Conservation (phyloP, 306 rosid species). For the Erythrophleum fordii region DNA sequence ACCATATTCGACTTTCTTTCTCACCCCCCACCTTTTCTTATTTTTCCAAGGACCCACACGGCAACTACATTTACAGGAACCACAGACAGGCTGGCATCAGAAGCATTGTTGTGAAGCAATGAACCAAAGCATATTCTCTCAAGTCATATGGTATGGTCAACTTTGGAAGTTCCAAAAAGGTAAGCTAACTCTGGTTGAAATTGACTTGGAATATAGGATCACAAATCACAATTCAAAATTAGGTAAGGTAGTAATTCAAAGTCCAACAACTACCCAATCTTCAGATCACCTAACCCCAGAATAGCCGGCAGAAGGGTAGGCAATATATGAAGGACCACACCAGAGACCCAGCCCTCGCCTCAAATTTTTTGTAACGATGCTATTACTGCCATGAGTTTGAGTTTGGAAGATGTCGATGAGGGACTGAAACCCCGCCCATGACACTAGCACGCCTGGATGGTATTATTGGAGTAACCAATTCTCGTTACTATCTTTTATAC, state of each 20-base stretch:
- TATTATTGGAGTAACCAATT: neutral
- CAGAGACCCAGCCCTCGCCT: neutral
- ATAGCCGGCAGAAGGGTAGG: neutral
- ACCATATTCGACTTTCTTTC: neutral
- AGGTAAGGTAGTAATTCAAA: conserved; percentile 33
- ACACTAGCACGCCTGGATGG: neutral
- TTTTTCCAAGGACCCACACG: conserved; percentile 14
- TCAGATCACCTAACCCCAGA: conserved; percentile 39
- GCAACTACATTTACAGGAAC: neutral
- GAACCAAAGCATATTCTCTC: conserved; percentile 40
- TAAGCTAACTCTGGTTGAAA: conserved; percentile 12
- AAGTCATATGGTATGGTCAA: conserved; percentile 11
- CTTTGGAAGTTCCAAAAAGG: conserved; percentile 5
- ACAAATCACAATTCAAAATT: neutral
- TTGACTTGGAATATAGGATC: neutral
- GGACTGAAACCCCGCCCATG: neutral
- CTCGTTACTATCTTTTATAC: neutral
- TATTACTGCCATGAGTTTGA: no score
- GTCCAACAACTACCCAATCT: conserved; percentile 14
- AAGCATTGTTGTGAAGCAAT: conserved; percentile 1
- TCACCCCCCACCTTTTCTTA: neutral
- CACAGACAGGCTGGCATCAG: neutral
- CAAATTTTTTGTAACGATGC: no score
- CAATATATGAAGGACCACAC: neutral
- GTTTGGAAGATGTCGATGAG: neutral